Conservation (phyloP, 176 grass and related monocot genomes). For the Stipa capillata region DNA sequence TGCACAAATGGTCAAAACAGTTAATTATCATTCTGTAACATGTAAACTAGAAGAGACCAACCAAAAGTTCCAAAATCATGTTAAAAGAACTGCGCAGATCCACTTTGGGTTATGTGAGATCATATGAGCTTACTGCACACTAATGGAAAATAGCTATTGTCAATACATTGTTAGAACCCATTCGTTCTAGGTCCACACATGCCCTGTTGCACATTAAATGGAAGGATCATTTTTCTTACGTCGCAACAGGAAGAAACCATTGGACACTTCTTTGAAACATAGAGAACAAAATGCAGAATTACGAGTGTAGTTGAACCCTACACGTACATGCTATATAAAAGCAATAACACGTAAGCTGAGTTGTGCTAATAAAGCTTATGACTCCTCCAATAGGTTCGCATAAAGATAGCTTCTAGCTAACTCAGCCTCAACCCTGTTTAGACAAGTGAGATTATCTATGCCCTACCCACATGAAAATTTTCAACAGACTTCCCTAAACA, state of each 20-base stretch:
- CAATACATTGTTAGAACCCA: neutral
- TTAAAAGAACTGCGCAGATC: neutral
- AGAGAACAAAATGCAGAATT: too few species aligned
- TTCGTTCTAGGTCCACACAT: neutral
- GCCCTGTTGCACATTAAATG: neutral
- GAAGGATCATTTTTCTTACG: neutral
- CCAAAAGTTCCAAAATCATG: too few species aligned
- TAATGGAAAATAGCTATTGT: neutral
- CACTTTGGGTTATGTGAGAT: neutral
- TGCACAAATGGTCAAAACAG: too few species aligned
- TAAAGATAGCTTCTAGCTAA: neutral
- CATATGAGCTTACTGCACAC: too few species aligned
- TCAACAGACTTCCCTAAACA: neutral
- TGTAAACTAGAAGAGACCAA: too few species aligned
- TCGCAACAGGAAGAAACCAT: neutral
- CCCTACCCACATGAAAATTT: neutral
- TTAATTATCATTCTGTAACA: too few species aligned
- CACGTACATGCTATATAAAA: too few species aligned
- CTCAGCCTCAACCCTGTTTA: neutral
- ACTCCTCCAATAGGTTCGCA: too few species aligned
- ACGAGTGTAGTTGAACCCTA: too few species aligned
- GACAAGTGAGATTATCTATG: neutral
- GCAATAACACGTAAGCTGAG: neutral
- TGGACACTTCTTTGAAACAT: neutral
- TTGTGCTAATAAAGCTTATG: neutral